Base-by-base conservation (phyloP, 345 rosid genomes). In the Salix purpurea region DNA sequence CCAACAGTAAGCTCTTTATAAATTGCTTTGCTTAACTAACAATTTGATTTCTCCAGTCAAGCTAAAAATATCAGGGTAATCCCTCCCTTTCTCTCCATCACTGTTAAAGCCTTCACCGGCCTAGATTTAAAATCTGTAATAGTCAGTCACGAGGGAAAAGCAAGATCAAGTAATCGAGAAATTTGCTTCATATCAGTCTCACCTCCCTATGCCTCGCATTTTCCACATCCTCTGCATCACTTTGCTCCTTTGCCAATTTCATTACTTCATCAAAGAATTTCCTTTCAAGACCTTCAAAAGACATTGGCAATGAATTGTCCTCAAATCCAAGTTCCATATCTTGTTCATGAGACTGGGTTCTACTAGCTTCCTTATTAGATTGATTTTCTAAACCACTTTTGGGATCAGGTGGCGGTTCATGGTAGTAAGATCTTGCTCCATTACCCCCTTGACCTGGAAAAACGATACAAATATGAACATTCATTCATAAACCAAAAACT, bases 321-420 rank as follows among this genome's bases (percentile, higher is more conserved):
- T 71, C 83, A 58, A 64, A 75, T 26, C 76, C 79, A 56, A 80
- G 46, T 37, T 80, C 83, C 79, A 80, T 75, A 48, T 75, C 79
- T 75, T 80, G 76, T 36, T 75, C 79, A 7, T 39, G 67, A 26
- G 48, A 61, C 58, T 64, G 78, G 67, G n/a, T 50, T 68, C 79
- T 58, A 4, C 62, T 23, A 67, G 28, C 74, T 37, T 76, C 74
- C 60, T 69, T 76, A 26, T 65, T 65, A 21, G 34, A 36, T 48
- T 34, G 74, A 50, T 28, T 46, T 24, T 69, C 78, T 15, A 64
- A 36, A 58, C 60, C 74, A 54, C 70, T 14, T 69, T 76, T 76
- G 4, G 56, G 39, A 16, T 74, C 69, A 28, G 58, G 40, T 18
- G 68, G 36, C 28, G 26, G 76, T 15, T 69, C 68, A 18, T 73